These are phyloP conservation scores for Penicillium sp. DNA, from an alignment of 2,329 filamentous ascomycete species.

Conservation along the genomic window DNA sequence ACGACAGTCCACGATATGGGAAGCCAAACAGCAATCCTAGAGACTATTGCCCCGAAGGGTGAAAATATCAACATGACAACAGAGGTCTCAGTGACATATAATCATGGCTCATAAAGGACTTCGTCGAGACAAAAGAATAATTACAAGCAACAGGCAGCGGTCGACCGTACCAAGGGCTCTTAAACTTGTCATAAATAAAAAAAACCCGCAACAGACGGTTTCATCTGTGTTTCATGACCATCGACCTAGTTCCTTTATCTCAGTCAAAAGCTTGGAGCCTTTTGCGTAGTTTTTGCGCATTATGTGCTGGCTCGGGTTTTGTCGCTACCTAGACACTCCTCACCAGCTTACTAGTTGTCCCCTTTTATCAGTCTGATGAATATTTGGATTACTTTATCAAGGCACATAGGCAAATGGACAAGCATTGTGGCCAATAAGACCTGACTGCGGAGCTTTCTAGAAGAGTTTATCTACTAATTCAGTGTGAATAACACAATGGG, in stretches of 20 bases:
- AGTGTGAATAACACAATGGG: background rate
- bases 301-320: no score
- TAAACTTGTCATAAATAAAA: background rate
- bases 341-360: no score
- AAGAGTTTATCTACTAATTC: background rate
- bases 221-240: background rate
- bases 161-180: background rate
- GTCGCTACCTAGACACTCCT: no score
- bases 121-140: background rate
- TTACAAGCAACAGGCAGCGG: background rate
- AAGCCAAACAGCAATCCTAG: conserved; percentile 13
- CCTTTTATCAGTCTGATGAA: no score
- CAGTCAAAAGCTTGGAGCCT: background rate
- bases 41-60: background rate
- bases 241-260: background rate
- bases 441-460: no score
- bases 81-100: conserved; percentile 13
- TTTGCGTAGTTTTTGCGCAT: background rate
- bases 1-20: background rate
- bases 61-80: conserved; percentile 15
- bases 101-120: background rate
- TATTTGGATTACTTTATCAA: no score
- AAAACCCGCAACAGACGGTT: no score
- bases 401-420: no score
- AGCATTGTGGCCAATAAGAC: no score